A percentile compares a stretch with the other conserved stretches of the same genome.
Conservation (phyloP, 257 asterid genomes). For the Jacaranda mimosifolia region DNA sequence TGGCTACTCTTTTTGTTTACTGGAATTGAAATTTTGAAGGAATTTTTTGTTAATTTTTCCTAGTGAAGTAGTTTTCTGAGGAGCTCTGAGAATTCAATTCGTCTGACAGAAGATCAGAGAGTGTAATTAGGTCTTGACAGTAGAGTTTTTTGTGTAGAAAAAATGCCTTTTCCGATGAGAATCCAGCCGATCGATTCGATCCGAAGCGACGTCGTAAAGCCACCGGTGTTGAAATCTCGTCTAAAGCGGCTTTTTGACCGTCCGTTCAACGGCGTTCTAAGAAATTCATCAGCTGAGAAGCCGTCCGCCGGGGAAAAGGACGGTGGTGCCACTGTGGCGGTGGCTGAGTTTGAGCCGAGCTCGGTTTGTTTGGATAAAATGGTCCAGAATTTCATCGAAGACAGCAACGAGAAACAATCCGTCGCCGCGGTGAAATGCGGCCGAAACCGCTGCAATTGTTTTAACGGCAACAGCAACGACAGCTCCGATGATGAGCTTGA, state of each 20-base stretch:
- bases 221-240: slow-evolving; percentile 72
- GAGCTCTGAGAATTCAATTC: slow-evolving; percentile 37
- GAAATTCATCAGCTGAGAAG: slow-evolving; percentile 67
- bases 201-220: slow-evolving; percentile 54
- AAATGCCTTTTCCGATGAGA: slow-evolving; percentile 69
- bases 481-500: slow-evolving; percentile 92
- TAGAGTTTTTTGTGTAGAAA: slow-evolving; percentile 2
- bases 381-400: slow-evolving; percentile 91
- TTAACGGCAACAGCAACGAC: slow-evolving; percentile 83
- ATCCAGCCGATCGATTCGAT: slow-evolving; percentile 84
- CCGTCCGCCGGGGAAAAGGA: slow-evolving; percentile 52
- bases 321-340: slow-evolving; percentile 38
- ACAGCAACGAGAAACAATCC: slow-evolving; percentile 60
- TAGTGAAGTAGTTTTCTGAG: slow-evolving; percentile 24
- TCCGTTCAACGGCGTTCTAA: slow-evolving; percentile 74
- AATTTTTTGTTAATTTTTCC: slow-evolving; percentile 12
- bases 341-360: slow-evolving; percentile 81
- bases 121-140: slow-evolving; percentile 34
- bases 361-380: slow-evolving; percentile 85
- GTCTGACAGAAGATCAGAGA: slow-evolving; percentile 35
- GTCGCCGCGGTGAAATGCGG: slow-evolving; percentile 58
- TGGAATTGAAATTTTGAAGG: slow-evolving; percentile 26
- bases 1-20: slow-evolving; percentile 3
- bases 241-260: slow-evolving; percentile 90
- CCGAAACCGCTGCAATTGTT: slow-evolving; percentile 88